Evolutionary conservation across 495 filamentous ascomycete genomes (phyloP).

Genomic region (Patellaria atrata): DNA sequence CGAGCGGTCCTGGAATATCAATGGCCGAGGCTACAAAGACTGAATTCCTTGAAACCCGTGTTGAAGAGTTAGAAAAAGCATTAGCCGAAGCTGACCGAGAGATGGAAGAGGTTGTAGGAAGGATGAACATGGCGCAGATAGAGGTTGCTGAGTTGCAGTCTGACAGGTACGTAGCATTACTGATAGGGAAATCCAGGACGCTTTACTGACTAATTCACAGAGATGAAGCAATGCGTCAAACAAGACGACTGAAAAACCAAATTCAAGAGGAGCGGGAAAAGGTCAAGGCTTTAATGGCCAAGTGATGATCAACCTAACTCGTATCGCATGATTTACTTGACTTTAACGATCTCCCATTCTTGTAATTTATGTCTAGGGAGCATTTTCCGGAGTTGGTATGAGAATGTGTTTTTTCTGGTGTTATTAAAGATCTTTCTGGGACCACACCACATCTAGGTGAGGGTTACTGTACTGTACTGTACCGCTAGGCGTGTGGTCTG

Average conservation of each 20-base stretch:
- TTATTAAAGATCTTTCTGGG: too few species aligned
- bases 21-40: constrained; percentile 54
- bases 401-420: too few species aligned
- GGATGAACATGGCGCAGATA: constrained; percentile 89
- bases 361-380: too few species aligned
- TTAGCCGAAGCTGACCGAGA: constrained; percentile 71
- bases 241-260: constrained; percentile 55
- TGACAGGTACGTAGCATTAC: constrained; percentile 46
- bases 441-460: too few species aligned
- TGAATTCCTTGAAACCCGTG: constrained; percentile 54
- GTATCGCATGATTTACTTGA: too few species aligned
- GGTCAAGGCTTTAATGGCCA: constrained; percentile 30
- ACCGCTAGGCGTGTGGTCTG: too few species aligned
- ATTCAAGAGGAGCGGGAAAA: constrained; percentile 45
- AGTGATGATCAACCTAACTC: too few species aligned
- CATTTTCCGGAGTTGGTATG: too few species aligned
- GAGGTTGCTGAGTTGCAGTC: constrained; percentile 85
- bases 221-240: constrained; percentile 75
- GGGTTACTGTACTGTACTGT: too few species aligned
- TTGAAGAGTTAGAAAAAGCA: constrained; percentile 66
- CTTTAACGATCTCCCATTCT: not conserved
- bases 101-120: constrained; percentile 82
- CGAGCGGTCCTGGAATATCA: constrained; percentile 38
- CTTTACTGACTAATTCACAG: constrained; percentile 32
- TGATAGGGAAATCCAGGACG: not conserved